phyloP scores from a whole-genome alignment of 495 filamentous ascomycete genomes.

The Lophiotrema nucula region DNA sequence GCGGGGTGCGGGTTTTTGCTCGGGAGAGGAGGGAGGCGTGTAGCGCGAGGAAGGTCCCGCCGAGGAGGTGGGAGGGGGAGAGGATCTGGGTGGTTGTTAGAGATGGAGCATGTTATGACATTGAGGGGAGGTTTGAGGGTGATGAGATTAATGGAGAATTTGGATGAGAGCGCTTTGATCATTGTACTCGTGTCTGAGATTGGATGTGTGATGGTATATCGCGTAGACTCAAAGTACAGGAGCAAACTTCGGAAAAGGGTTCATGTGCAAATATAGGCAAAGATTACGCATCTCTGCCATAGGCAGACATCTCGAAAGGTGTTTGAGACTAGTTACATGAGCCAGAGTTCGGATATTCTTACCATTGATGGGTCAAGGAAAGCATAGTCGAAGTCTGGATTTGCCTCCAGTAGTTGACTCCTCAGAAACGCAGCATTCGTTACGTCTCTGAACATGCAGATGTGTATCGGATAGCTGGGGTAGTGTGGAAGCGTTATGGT shows the following conservation, averaged over 20 bases:
- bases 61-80: slow-evolving; percentile 68
- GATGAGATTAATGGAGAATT: not conserved
- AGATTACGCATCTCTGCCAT: no score
- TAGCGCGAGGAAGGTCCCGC: slow-evolving; percentile 75
- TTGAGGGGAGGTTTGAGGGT: slow-evolving; percentile 2
- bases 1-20: slow-evolving; percentile 79
- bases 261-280: no score
- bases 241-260: no score
- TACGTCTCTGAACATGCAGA: slow-evolving; percentile 72
- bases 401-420: slow-evolving; percentile 75
- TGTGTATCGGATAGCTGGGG: slow-evolving; percentile 62
- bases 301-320: no score
- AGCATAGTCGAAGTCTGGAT: slow-evolving; percentile 85
- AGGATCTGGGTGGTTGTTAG: slow-evolving; percentile 48
- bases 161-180: not conserved
- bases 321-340: no score
- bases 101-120: not conserved
- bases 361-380: slow-evolving; percentile 82
- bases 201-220: no score
- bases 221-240: no score
- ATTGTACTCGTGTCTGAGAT: no score
- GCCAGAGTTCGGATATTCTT: no score
- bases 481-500: slow-evolving; percentile 69
- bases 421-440: slow-evolving; percentile 73
- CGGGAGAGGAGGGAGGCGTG: slow-evolving; percentile 61